Conservation (phyloP, 768 basidiomycete species). For the Arthromyces matolae region DNA sequence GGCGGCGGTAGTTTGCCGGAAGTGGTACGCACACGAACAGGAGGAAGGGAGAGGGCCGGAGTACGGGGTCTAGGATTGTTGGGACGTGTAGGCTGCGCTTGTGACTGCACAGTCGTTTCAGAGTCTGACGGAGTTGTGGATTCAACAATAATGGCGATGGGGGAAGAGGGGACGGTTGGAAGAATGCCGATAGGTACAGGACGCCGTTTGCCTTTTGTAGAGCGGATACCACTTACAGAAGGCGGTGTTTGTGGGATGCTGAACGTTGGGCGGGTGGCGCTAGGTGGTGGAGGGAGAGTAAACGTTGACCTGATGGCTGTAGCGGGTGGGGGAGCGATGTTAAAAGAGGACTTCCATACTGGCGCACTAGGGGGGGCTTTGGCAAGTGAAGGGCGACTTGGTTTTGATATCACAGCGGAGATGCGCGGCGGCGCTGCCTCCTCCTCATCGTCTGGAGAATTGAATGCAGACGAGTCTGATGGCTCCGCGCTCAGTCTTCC, state of each 20-base stretch:
- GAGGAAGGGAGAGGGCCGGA: slow-evolving; percentile 25
- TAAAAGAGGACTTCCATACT: slow-evolving; percentile 57
- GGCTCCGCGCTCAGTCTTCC: slow-evolving; percentile 30
- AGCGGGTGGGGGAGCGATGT: slow-evolving; percentile 44
- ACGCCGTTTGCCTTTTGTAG: slow-evolving; percentile 52
- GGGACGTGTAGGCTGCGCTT: slow-evolving; percentile 6
- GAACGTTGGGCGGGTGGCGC: slow-evolving; percentile 55
- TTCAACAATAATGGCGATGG: slow-evolving; percentile 49
- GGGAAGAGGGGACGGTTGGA: slow-evolving; percentile 73
- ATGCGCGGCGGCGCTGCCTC: slow-evolving; percentile 23
- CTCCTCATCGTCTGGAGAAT: slow-evolving; percentile 46
- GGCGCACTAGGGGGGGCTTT: slow-evolving; percentile 52
- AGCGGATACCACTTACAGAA: slow-evolving; percentile 39
- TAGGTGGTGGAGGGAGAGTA: slow-evolving; percentile 35
- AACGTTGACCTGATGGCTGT: slow-evolving; percentile 55
- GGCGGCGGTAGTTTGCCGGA: slow-evolving; percentile 58
- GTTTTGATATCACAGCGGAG: slow-evolving; percentile 22
- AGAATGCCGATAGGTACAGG: slow-evolving; percentile 59
- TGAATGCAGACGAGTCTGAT: slow-evolving; percentile 37
- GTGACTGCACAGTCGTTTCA: slow-evolving; percentile 8
- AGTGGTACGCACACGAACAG: slow-evolving; percentile 49
- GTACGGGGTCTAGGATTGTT: slow-evolving; percentile 17
- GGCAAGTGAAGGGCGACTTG: slow-evolving; percentile 25
- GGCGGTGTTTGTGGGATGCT: slow-evolving; percentile 45
- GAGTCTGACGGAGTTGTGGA: slow-evolving; percentile 13